Evolutionary conservation across 2,329 filamentous ascomycete genomes (phyloP), one percentile per base, ranked within the genome.

Genomic region (Didymella sp.): DNA sequence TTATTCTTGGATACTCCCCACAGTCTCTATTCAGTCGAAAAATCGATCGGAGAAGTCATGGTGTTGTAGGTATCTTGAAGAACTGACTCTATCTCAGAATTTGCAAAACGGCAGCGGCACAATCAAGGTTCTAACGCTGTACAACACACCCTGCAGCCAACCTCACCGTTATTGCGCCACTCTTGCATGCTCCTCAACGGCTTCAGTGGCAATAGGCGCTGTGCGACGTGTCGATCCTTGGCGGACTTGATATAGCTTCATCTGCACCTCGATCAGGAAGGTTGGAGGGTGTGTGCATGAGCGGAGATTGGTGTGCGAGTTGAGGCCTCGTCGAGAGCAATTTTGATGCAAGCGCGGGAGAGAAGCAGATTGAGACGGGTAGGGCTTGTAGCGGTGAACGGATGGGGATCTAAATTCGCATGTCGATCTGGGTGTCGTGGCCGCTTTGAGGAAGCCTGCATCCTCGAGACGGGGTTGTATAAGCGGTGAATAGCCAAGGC

Each of bases 81-180:
- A 27, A 9, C 25, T 27, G 25, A 27, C 25, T 27, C 25, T 9
- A 27, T 5, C 25, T 27, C 25, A 27, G 25, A 9, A 27, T 9
- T 27, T 27, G 25, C 25, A 8, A 11, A n/a, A n/a, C n/a, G 13
- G 35, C 19, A 22, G 35, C 21, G 38, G 19, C 30, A 15, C 7
- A 28, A 28, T 43, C 41, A 8, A 21, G 25, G 24, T 21, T 7
- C 4, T 6, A 11, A 17, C 19, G 49, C 41, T 44, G 49, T 51
- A 51, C 41, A 45, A 51, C 49, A 51, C 49, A 51, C 24, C 31
- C 24, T 45, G 49, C 49, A 27, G 17, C 35, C 17, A 9, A 40
- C 8, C 13, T 42, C 13, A 35, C 44, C 25, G 52, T 31, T 44
- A 40, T 56, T 56, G 52, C 52, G 45, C 52, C 40, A 56, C 45